A percentile compares a stretch with the other conserved stretches of the same genome.
phyloP scores from a whole-genome alignment of 2,329 filamentous ascomycete species.

The Calonectria honghensis region DNA sequence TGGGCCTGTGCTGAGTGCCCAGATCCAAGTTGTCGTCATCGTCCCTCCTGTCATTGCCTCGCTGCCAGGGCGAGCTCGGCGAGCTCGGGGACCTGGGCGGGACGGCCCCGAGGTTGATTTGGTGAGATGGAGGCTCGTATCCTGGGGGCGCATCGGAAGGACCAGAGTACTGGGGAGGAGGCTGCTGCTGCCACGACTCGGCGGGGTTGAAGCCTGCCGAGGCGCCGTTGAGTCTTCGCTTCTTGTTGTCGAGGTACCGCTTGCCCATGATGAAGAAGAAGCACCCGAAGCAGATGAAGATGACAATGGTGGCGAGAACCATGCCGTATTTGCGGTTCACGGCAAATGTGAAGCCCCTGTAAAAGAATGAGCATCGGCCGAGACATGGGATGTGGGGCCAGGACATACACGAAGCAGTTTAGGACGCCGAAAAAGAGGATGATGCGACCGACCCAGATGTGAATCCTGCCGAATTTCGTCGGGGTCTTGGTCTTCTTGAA shows the following conservation, averaged over 20 bases:
- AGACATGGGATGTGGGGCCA: not conserved
- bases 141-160: slow-evolving; percentile 58
- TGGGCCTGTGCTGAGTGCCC: slow-evolving; percentile 57
- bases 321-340: slow-evolving; percentile 68
- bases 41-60: slow-evolving; percentile 44
- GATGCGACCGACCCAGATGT: slow-evolving; percentile 75
- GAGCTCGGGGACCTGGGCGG: slow-evolving; percentile 57
- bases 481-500: slow-evolving; percentile 69
- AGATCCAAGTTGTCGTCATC: slow-evolving; percentile 58
- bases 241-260: slow-evolving; percentile 52
- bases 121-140: slow-evolving; percentile 59
- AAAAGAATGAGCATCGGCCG: slow-evolving; percentile 10
- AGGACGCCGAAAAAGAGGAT: slow-evolving; percentile 72
- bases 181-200: slow-evolving; percentile 57
- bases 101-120: slow-evolving; percentile 54
- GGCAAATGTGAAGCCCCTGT: slow-evolving; percentile 75
- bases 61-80: slow-evolving; percentile 53
- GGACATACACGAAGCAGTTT: slow-evolving; percentile 74
- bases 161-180: slow-evolving; percentile 43
- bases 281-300: slow-evolving; percentile 64
- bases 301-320: slow-evolving; percentile 68
- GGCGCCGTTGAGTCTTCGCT: slow-evolving; percentile 40
- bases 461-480: slow-evolving; percentile 71
- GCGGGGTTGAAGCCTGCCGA: slow-evolving; percentile 53
- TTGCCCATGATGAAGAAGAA: slow-evolving; percentile 60